Conservation (phyloP, 208 protist species). For the Crithidia expoeki region DNA sequence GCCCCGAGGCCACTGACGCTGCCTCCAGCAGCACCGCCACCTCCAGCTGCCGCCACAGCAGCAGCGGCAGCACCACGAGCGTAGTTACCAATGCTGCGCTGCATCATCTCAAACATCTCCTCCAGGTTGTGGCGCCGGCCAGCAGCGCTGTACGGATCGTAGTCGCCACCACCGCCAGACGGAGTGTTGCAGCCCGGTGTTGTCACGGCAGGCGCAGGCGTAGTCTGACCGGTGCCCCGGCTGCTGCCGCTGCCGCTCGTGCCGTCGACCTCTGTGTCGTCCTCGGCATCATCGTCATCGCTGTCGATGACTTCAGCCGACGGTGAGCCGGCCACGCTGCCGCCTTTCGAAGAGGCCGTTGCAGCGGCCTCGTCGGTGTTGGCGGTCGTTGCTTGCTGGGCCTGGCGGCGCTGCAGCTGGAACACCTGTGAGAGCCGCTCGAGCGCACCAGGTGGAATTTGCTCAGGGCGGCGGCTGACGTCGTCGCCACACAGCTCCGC, state of each 20-base stretch:
- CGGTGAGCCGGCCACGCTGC: constrained; percentile 8
- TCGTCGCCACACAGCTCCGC: constrained; percentile 28
- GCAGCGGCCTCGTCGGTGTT: too few relatives aligned
- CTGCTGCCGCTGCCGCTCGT: constrained; percentile 20
- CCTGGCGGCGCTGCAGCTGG: constrained; percentile 27
- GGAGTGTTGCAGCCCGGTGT: background rate
- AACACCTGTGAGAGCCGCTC: constrained; percentile 34
- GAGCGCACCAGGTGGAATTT: constrained; percentile 25
- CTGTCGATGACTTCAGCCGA: constrained; percentile 19
- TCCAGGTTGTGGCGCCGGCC: constrained; percentile 25
- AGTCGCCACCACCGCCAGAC: background rate
- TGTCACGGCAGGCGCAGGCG: background rate
- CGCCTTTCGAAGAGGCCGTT: constrained; percentile 5
- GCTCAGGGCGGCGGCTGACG: constrained; percentile 22
- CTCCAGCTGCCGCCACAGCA: background rate
- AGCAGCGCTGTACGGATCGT: constrained; percentile 15
- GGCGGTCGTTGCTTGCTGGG: constrained; percentile 9
- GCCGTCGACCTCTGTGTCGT: constrained; percentile 14
- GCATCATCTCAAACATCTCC: constrained; percentile 44
- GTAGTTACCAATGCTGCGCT: constrained; percentile 32
- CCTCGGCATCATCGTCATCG: constrained; percentile 19
- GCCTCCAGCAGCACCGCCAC: background rate
- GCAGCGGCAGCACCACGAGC: constrained; percentile 1
- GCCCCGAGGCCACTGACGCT: background rate
- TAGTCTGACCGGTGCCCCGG: constrained; percentile 17